Evolutionary conservation across 148 eudicot species (phyloP).

Genomic region (Beta vulgaris): DNA sequence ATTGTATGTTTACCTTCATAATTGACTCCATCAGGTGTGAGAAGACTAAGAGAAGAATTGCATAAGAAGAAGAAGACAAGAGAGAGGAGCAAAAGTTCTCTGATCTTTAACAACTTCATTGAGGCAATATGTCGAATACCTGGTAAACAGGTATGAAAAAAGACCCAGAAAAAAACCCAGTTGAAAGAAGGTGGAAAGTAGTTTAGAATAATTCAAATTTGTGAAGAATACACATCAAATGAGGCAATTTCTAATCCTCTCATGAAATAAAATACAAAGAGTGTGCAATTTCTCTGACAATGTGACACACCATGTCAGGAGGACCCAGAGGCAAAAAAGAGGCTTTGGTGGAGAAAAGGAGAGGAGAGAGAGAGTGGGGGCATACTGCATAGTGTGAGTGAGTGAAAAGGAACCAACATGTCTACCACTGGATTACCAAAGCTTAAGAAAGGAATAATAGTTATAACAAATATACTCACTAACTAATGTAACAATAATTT

Average conservation of each 20-base stretch:
- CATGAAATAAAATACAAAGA: conserved; percentile 27
- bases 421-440: conserved; percentile 46
- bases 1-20: conserved; percentile 57
- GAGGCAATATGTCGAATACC: conserved; percentile 27
- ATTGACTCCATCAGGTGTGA: conserved; percentile 84
- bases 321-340: conserved; percentile 27
- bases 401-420: conserved; percentile 47
- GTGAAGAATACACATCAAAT: conserved; percentile 22
- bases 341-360: conserved; percentile 36
- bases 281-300: conserved; percentile 39
- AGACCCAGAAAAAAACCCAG: background rate
- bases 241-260: conserved; percentile 16
- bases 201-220: conserved; percentile 23
- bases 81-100: conserved; percentile 31
- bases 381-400: conserved; percentile 29
- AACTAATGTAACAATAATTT: no score
- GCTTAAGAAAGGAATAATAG: conserved; percentile 23
- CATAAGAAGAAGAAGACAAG: conserved; percentile 38
- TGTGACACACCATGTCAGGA: conserved; percentile 38
- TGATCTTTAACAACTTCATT: conserved; percentile 31
- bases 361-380: conserved; percentile 22
- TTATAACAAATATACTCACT: no score
- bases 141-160: conserved; percentile 16
- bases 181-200: conserved; percentile 18
- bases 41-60: conserved; percentile 49